Evolutionary conservation across 164 flowering plant genomes (phyloP).

Genomic region (Magnolia officinalis): DNA sequence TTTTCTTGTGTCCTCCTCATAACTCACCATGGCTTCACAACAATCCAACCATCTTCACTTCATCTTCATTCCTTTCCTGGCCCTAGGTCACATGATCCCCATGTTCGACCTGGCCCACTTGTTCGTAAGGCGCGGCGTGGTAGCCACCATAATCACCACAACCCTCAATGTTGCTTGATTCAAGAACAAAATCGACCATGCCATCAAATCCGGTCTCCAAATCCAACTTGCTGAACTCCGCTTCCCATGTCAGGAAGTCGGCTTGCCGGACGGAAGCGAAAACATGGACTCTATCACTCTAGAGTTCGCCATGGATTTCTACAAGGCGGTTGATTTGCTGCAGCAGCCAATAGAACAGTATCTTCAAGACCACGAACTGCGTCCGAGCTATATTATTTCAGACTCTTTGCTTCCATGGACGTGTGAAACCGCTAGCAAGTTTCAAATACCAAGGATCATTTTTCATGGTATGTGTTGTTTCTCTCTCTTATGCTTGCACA

Average conservation of each 20-base stretch:
- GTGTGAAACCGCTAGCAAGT: conserved; percentile 21
- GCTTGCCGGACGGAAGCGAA: conserved; percentile 55
- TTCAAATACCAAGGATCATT: conserved; percentile 43
- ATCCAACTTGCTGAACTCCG: conserved; percentile 23
- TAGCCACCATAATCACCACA: conserved; percentile 47
- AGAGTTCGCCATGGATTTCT: conserved; percentile 24
- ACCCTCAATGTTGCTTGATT: conserved; percentile 35
- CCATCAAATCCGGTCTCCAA: conserved; percentile 19
- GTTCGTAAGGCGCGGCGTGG: conserved; percentile 31
- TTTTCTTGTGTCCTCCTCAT: neutral
- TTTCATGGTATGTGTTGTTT: conserved; percentile 41
- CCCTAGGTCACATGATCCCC: conserved; percentile 31
- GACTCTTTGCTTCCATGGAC: conserved; percentile 43
- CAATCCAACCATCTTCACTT: conserved; percentile 15
- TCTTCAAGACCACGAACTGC: conserved; percentile 20
- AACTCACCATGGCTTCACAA: conserved; percentile 3
- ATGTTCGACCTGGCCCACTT: conserved; percentile 56
- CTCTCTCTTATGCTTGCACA: conserved; percentile 16
- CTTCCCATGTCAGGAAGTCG: conserved; percentile 34
- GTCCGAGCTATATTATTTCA: conserved; percentile 41
- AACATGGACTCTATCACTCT: conserved; percentile 37
- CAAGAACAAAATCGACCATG: conserved; percentile 15
- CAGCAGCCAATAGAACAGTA: conserved; percentile 32
- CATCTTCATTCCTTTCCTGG: conserved; percentile 26
- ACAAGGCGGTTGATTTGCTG: conserved; percentile 24